Evolutionary conservation across 257 asterid genomes (phyloP).

Genomic region (Ballota nigra): DNA sequence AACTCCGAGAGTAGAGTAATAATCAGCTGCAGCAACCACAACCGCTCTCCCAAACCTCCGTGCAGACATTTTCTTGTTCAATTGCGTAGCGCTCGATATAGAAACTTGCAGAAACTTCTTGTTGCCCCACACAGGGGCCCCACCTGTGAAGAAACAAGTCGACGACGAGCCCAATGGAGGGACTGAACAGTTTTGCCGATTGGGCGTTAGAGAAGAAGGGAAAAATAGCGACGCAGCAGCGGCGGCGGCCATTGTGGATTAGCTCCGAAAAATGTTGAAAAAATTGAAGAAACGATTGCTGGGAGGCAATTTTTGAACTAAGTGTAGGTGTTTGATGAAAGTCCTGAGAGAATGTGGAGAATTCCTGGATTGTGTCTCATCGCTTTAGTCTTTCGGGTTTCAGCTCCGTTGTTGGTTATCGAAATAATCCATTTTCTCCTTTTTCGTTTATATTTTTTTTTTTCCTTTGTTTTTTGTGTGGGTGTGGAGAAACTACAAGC

Average conservation of each 20-base stretch:
- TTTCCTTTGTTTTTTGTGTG: conserved; percentile 19
- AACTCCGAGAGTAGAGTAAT: conserved; percentile 91
- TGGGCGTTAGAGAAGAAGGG: conserved; percentile 34
- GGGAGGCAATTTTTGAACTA: neutral
- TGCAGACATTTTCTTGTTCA: conserved; percentile 48
- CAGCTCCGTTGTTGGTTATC: conserved; percentile 14
- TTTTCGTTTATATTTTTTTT: neutral
- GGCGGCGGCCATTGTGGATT: conserved; percentile 37
- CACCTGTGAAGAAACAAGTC: conserved; percentile 50
- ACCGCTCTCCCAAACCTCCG: conserved; percentile 64
- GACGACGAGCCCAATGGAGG: conserved; percentile 47
- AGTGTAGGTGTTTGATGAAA: conserved; percentile 32
- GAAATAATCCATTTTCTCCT: conserved; percentile 3
- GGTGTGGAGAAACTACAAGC: conserved; percentile 24
- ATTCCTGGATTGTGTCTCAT: conserved; percentile 31
- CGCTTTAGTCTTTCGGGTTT: conserved; percentile 13
- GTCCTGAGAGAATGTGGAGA: conserved; percentile 29
- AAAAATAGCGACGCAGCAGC: conserved; percentile 43
- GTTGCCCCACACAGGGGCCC: conserved; percentile 42
- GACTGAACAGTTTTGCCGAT: conserved; percentile 28
- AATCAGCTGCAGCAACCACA: conserved; percentile 88
- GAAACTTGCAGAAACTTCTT: conserved; percentile 42
- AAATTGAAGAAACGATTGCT: neutral
- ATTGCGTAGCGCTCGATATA: conserved; percentile 49
- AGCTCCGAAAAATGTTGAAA: neutral